Evolutionary conservation across 2,329 filamentous ascomycete species (phyloP).

Genomic region (Raffaelea deltoideospora): DNA sequence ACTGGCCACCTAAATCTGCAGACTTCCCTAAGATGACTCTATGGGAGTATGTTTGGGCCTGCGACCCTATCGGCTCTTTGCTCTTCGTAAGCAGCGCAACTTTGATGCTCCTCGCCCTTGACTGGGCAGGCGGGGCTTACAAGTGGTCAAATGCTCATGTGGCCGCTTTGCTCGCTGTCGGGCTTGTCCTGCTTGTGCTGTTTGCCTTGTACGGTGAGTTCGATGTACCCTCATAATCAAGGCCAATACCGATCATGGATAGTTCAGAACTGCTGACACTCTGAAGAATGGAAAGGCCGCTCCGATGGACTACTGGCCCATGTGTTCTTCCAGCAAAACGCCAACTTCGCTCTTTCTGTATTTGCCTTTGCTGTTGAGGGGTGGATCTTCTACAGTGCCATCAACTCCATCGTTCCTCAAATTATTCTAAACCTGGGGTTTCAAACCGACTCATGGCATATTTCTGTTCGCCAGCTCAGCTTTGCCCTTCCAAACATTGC

Average conservation of each 20-base stretch:
- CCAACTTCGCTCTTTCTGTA: slow-evolving; percentile 37
- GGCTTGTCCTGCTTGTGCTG: slow-evolving; percentile 21
- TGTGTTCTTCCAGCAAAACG: slow-evolving; percentile 35
- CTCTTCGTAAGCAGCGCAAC: slow-evolving; percentile 28
- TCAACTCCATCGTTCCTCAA: slow-evolving; percentile 34
- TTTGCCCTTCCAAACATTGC: slow-evolving; percentile 24
- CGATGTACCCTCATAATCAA: not conserved
- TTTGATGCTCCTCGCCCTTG: slow-evolving; percentile 26
- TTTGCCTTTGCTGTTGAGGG: slow-evolving; percentile 43
- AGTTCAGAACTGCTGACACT: not conserved
- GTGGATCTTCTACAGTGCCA: slow-evolving; percentile 41
- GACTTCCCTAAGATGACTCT: slow-evolving; percentile 23
- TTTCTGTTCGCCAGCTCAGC: slow-evolving; percentile 31
- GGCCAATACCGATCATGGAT: not conserved
- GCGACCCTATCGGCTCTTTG: slow-evolving; percentile 29
- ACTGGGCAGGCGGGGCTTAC: slow-evolving; percentile 29
- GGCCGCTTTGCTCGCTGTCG: slow-evolving; percentile 24
- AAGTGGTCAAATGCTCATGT: slow-evolving; percentile 23
- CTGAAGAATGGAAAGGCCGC: slow-evolving; percentile 37
- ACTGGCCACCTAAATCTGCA: slow-evolving; percentile 25
- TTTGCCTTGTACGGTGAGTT: slow-evolving; percentile 25
- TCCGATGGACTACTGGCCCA: slow-evolving; percentile 38
- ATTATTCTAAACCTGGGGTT: slow-evolving; percentile 34
- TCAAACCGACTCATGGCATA: slow-evolving; percentile 27
- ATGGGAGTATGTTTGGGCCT: slow-evolving; percentile 27